Base-by-base conservation (phyloP, 1,284 basidiomycete genomes). In the Pascua guehoae region DNA sequence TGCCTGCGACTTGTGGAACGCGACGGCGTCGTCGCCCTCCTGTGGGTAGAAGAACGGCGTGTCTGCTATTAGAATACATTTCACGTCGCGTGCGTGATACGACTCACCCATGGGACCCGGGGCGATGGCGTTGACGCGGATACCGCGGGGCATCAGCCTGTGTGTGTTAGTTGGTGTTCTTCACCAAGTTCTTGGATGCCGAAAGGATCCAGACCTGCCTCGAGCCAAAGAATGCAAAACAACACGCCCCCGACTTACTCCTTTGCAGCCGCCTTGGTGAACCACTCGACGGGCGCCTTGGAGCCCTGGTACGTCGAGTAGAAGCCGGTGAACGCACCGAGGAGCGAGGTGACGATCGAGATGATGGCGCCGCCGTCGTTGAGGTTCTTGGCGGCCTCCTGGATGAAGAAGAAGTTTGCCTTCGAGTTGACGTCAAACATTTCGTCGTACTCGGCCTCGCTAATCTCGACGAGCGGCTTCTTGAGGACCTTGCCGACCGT, bases 401-500 rank as follows among this genome's bases (percentile, higher is more conserved):
- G 59, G 43, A 66, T 63, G 54, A 66, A 66, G 57, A 66, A 65
- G 53, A 66, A 66, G 61, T 58, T 62, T 49, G 51, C 51, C 57
- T 66, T 66, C 53, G 59, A 24, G 54, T 66, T 66, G 51, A 63
- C 55, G 40, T 38, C 45, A 42, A 66, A 65, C 65, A 66, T 66
- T 12, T 36, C 11, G 53, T 66, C 63, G 51, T 61, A 66, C 49
- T 65, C 65, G n/a, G 32, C 38, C 52, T 66, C 65, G 45, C 49
- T 57, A 53, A 65, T 58, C 14, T 58, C 55, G 45, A 48, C 24
- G 44, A 66, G 24, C 10, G 59, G 58, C 58, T 66, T 66, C 61
- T 66, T 66, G 51, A 66, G 60, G 36, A 66, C 65, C 49, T 65
- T 65, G 51, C 65, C 65, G 54, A 66, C 59, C 8, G 63, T 66